phyloP scores from a whole-genome alignment of 495 filamentous ascomycete genomes.

The Thermothielavioides terrestris region DNA sequence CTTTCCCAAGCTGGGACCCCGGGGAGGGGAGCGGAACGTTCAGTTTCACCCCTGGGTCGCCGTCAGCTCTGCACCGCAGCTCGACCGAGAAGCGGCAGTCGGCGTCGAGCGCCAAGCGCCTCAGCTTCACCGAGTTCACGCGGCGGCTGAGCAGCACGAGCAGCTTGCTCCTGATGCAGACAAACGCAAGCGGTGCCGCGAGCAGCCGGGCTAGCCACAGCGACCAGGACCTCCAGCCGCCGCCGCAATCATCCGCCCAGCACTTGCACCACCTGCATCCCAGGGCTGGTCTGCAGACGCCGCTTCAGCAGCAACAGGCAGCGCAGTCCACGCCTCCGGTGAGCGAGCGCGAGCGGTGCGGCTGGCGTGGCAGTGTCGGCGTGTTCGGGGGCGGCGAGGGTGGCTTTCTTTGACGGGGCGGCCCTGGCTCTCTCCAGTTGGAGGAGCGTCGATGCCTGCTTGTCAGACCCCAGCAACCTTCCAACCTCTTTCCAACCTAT shows the following conservation, averaged over 20 bases:
- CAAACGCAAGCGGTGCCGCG: constrained; percentile 33
- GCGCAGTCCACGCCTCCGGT: constrained; percentile 5
- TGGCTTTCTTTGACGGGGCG: constrained; percentile 28
- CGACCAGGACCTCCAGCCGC: constrained; percentile 27
- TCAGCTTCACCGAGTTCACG: constrained; percentile 48
- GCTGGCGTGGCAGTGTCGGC: constrained; percentile 44
- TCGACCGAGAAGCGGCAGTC: constrained; percentile 37
- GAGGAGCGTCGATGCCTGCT: neutral
- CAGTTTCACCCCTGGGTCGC: constrained; percentile 11
- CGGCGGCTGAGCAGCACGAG: constrained; percentile 45
- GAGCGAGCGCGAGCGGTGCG: constrained; percentile 23
- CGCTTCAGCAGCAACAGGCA: constrained; percentile 9
- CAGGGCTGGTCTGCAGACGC: constrained; percentile 8
- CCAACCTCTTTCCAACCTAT: no score
- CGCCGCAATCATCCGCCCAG: constrained; percentile 14
- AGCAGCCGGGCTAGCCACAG: constrained; percentile 41
- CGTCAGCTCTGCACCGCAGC: constrained; percentile 15
- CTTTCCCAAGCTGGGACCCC: neutral
- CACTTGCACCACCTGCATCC: constrained; percentile 21
- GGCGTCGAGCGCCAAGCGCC: constrained; percentile 36
- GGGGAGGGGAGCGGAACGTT: constrained; percentile 17
- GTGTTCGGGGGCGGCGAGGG: constrained; percentile 42
- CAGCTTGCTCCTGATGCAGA: constrained; percentile 45
- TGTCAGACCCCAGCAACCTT: no score
- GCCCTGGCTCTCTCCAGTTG: neutral